Evolutionary conservation across 2,329 filamentous ascomycete species (phyloP).

Genomic region (Scedosporium apiospermum): DNA sequence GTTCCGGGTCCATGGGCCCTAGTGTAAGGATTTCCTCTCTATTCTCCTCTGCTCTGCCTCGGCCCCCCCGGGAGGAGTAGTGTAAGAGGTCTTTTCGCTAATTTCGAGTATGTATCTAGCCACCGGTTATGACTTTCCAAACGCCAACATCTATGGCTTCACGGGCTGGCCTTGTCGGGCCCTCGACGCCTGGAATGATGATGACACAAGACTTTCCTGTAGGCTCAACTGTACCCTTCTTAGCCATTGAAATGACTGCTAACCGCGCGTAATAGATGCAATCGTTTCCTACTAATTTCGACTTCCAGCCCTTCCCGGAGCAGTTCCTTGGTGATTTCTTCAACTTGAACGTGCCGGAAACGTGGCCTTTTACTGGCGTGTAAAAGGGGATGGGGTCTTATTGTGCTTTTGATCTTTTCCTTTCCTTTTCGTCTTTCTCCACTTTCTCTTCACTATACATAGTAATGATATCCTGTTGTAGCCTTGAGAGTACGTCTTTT

Average conservation of each 20-base stretch:
- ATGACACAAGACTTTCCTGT: conserved; percentile 5
- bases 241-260: background rate
- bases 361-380: conserved; percentile 1
- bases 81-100: conserved; percentile 13
- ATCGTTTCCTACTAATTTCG: background rate
- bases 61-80: background rate
- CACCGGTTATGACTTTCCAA: conserved; percentile 27
- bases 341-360: conserved; percentile 5
- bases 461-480: background rate
- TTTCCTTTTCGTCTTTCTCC: background rate
- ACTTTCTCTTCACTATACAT: background rate
- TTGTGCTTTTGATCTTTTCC: background rate
- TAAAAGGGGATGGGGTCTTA: background rate
- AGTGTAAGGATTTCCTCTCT: conserved; percentile 21
- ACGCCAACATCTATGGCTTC: conserved; percentile 29
- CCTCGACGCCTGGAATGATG: conserved; percentile 2
- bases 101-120: conserved; percentile 15
- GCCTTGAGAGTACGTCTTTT: background rate
- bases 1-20: conserved; percentile 12
- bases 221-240: background rate
- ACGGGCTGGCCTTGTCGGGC: background rate
- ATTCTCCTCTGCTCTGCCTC: conserved; percentile 22
- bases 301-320: conserved; percentile 5
- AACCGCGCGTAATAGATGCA: background rate
- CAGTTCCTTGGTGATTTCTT: conserved; percentile 7